These are phyloP conservation scores for Ochetophila trinervis DNA, from an alignment of 306 rosid genomes.

Conservation along the genomic window DNA sequence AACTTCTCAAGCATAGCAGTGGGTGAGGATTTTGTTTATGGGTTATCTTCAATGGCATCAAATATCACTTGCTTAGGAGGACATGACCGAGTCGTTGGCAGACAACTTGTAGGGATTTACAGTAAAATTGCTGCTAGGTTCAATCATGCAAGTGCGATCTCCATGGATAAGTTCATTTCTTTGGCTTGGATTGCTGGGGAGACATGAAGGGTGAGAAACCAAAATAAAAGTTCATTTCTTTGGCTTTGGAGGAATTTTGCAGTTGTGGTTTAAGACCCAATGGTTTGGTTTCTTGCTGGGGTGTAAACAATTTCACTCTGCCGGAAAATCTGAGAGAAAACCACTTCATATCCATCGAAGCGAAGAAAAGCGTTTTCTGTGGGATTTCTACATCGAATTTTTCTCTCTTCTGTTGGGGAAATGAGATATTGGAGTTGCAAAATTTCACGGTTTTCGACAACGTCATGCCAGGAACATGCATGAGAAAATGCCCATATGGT, in stretches of 20 bases:
- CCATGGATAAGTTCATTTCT: conserved; percentile 12
- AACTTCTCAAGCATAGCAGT: conserved; percentile 42
- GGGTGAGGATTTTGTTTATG: too few relatives aligned
- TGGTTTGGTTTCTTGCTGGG: conserved; percentile 65
- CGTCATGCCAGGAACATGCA: conserved; percentile 78
- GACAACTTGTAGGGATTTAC: too few relatives aligned
- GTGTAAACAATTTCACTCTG: conserved; percentile 45
- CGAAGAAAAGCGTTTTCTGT: too few relatives aligned
- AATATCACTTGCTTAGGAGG: too few relatives aligned
- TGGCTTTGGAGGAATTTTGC: conserved; percentile 76
- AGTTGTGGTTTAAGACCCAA: conserved; percentile 52
- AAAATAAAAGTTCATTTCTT: conserved; percentile 39
- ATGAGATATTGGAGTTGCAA: too few relatives aligned
- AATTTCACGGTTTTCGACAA: conserved; percentile 38
- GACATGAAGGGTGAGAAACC: conserved; percentile 32
- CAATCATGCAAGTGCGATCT: conserved; percentile 62
- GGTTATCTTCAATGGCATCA: too few relatives aligned
- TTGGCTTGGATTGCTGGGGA: conserved; percentile 69
- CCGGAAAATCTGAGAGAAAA: too few relatives aligned
- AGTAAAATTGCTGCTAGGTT: conserved; percentile 47
- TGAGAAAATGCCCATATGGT: conserved; percentile 27
- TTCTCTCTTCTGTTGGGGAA: too few relatives aligned
- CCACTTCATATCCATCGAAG: too few relatives aligned
- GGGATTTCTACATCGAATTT: too few relatives aligned
- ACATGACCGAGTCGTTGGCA: too few relatives aligned